Percentiles rank a stretch among this genome's conserved stretches.
These are phyloP conservation scores for Solanum chiquidenum DNA, from an alignment of 257 asterid genomes.

Conservation along the genomic window DNA sequence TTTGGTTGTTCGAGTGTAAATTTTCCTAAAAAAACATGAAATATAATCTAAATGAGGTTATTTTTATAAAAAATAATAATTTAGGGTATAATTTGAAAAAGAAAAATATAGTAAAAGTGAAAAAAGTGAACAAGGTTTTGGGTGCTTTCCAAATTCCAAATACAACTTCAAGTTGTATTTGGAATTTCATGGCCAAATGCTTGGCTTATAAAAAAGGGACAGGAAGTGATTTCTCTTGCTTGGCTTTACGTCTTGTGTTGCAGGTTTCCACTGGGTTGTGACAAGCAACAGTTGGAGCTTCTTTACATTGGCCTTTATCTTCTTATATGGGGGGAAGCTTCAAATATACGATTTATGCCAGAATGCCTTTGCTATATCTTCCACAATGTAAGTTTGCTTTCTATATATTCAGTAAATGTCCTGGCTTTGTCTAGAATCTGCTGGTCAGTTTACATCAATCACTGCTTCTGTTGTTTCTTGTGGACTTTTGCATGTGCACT, in stretches of 20 bases:
- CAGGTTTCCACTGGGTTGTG: slow-evolving; percentile 50
- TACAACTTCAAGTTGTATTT: background rate
- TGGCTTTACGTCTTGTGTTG: slow-evolving; percentile 8
- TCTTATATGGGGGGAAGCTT: slow-evolving; percentile 99
- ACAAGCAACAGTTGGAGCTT: slow-evolving; percentile 78
- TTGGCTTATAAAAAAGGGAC: background rate
- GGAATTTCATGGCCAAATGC: background rate
- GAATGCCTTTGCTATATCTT: slow-evolving; percentile 95
- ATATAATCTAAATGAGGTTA: background rate
- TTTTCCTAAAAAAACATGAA: background rate
- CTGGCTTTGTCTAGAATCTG: background rate
- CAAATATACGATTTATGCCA: slow-evolving; percentile 96
- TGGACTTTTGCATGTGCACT: background rate
- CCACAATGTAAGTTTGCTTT: slow-evolving; percentile 60
- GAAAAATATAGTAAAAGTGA: background rate
- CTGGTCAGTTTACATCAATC: background rate
- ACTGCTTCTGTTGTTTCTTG: background rate
- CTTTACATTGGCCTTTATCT: slow-evolving; percentile 93
- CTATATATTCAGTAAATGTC: background rate
- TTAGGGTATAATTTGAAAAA: background rate
- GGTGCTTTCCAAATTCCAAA: background rate
- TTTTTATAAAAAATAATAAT: no score
- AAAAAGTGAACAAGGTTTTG: background rate
- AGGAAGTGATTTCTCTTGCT: background rate
- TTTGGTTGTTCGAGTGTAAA: background rate